These are phyloP conservation scores for Chrysosporium keratinophilum DNA, from an alignment of 2,329 filamentous ascomycete genomes.

Conservation along the genomic window DNA sequence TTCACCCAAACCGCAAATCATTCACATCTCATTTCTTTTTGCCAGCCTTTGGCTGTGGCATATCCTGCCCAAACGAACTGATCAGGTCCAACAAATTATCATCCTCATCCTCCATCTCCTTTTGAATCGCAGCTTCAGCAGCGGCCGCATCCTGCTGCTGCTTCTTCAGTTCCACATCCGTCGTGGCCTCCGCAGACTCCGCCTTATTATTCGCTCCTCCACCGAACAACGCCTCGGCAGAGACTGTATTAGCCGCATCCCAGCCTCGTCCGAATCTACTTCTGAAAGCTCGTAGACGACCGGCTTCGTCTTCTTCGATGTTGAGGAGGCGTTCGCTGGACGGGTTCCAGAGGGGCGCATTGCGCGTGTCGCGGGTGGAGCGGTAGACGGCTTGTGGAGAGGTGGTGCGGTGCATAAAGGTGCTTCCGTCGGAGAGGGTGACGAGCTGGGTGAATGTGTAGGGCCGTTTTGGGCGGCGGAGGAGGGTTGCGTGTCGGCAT, in stretches of 20 bases:
- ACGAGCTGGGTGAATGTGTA: constrained; percentile 97
- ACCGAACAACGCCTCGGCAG: constrained; percentile 17
- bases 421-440: constrained; percentile 80
- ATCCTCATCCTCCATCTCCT: constrained; percentile 38
- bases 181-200: constrained; percentile 14
- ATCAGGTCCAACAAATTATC: constrained; percentile 51
- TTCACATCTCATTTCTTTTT: constrained; percentile 21
- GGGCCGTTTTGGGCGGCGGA: constrained; percentile 77
- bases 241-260: constrained; percentile 48
- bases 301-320: constrained; percentile 90
- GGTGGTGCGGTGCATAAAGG: constrained; percentile 49
- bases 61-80: constrained; percentile 39
- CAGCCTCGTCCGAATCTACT: constrained; percentile 72
- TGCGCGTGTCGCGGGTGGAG: constrained; percentile 71
- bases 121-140: constrained; percentile 30
- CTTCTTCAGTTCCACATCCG: constrained; percentile 20
- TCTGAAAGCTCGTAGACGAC: constrained; percentile 75
- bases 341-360: constrained; percentile 86
- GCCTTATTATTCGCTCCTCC: constrained; percentile 8
- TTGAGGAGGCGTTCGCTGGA: constrained; percentile 68
- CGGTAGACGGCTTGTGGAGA: constrained; percentile 48
- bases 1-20: neutral
- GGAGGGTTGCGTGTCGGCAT: constrained; percentile 70
- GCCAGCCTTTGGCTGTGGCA: constrained; percentile 30
- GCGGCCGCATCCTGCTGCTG: constrained; percentile 35